Base-by-base conservation (phyloP, 2,329 filamentous ascomycete species). In the Trichophyton schoenleinii region DNA sequence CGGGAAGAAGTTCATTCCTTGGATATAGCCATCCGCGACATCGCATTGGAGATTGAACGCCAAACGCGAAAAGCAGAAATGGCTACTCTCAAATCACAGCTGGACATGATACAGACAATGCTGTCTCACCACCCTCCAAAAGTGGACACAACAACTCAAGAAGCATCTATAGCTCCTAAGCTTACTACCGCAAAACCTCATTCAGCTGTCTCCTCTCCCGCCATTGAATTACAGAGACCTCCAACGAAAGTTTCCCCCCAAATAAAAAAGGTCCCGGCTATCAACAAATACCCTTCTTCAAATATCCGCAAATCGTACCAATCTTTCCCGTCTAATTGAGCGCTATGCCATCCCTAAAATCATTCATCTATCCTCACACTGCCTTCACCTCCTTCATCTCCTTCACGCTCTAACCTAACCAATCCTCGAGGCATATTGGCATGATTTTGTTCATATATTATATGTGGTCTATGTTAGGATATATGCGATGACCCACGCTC, bases 51-150 rank as follows among this genome's bases (percentile, higher is more conserved):
- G 11, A 31, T 60, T 48, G 49, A 55, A 28, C 55, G 36, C 31
- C n/a, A 25, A 38, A 53, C 22, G 9, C 59, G 49, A 15, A 41
- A 60, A 31, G 31, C 41, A 13, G 59, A 60, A 55, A 53, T 60
- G 9, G 34, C 31, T 6, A 22, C 46, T 41, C 59, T 60, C 9
- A 53, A 55, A 38, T 38, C 31, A n/a, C 46, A 60, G 31, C 25
- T 60, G 59, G 34, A 41, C 41, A 22, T 55, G 52, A 55, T 55
- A n/a, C 28, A 55, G 18, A n/a, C 28, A 6, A 38, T 55, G 52
- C 15, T 55, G 13, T 36, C 52, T 18, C 52, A 55, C 52, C 34
- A 36, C 28, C 3, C 8, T 25, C 25, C 20, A 7, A 8, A 25
- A 4, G 15, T 6, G 34, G 52, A 34, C 7, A 36, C 25, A 20